Conservation (phyloP, 768 basidiomycete genomes). For the Xanthoconium stramineum region DNA sequence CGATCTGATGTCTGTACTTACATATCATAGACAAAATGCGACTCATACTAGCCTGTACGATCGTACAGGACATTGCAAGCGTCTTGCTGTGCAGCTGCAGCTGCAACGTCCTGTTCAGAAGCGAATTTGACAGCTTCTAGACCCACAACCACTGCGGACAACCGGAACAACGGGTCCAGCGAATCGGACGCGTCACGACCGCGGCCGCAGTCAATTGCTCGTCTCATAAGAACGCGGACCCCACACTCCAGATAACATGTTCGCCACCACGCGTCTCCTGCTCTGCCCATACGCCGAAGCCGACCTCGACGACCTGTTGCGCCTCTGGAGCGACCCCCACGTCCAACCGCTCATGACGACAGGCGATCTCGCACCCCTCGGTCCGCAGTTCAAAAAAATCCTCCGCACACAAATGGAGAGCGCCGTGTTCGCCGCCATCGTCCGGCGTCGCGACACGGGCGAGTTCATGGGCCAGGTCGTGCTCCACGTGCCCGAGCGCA, state of each 20-base stretch:
- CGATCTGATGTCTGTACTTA: neutral
- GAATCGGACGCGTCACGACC: slow-evolving; percentile 1
- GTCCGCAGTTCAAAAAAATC: slow-evolving; percentile 15
- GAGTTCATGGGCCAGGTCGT: slow-evolving; percentile 34
- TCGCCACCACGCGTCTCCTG: slow-evolving; percentile 32
- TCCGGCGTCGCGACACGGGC: slow-evolving; percentile 27
- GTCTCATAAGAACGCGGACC: neutral
- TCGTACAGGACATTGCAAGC: neutral
- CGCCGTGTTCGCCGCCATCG: slow-evolving; percentile 28
- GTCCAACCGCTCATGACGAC: slow-evolving; percentile 22
- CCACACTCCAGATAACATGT: slow-evolving; percentile 10
- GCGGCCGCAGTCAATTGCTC: slow-evolving; percentile 18
- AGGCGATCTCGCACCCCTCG: slow-evolving; percentile 11
- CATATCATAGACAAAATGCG: neutral
- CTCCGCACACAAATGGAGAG: slow-evolving; percentile 22
- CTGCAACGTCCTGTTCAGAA: neutral
- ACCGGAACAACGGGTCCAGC: neutral
- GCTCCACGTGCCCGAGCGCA: slow-evolving; percentile 23
- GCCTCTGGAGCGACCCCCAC: slow-evolving; percentile 30
- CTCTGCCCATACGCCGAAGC: slow-evolving; percentile 32
- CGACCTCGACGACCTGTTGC: slow-evolving; percentile 31
- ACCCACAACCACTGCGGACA: slow-evolving; percentile 7
- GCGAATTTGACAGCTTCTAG: neutral
- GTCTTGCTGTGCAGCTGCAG: neutral
- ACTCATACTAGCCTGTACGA: neutral